phyloP scores from a whole-genome alignment of 2,329 filamentous ascomycete genomes.

The Chaetomiaceae sp. region DNA sequence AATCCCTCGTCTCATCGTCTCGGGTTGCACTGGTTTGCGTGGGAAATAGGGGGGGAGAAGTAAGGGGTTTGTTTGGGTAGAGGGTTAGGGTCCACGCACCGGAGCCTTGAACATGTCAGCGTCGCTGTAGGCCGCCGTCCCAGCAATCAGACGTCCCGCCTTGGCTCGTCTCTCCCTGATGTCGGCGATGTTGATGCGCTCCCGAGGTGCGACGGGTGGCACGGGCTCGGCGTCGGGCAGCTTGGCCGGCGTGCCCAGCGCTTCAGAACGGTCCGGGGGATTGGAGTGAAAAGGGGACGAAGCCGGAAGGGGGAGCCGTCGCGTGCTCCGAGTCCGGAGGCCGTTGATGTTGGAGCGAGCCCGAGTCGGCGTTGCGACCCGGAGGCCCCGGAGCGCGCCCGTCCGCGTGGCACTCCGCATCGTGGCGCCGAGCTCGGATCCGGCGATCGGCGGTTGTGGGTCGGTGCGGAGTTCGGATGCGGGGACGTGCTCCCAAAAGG shows the following conservation, averaged over 20 bases:
- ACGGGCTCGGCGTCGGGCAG: slow-evolving; percentile 23
- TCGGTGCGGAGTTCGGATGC: background rate
- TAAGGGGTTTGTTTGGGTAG: too few relatives aligned
- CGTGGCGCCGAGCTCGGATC: background rate
- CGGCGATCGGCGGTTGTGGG: background rate
- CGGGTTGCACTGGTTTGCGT: background rate
- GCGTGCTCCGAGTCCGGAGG: background rate
- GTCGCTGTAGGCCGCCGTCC: slow-evolving; percentile 68
- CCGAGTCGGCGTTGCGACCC: background rate
- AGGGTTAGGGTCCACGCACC: slow-evolving; percentile 37
- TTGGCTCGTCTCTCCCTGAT: slow-evolving; percentile 63
- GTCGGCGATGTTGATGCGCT: slow-evolving; percentile 53
- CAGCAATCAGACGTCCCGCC: slow-evolving; percentile 65
- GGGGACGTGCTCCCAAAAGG: too few relatives aligned
- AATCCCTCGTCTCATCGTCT: background rate
- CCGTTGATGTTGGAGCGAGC: background rate
- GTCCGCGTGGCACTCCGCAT: slow-evolving; percentile 12
- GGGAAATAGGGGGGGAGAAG: slow-evolving; percentile 1
- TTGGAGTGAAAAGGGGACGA: slow-evolving; percentile 17
- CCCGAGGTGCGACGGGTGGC: slow-evolving; percentile 4
- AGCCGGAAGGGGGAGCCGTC: background rate
- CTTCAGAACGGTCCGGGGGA: slow-evolving; percentile 15
- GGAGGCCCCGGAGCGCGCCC: slow-evolving; percentile 8
- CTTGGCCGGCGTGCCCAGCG: slow-evolving; percentile 17
- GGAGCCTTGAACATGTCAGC: slow-evolving; percentile 79